Base-by-base conservation (phyloP, 2,329 filamentous ascomycete genomes). In the Arthrobotrys pseudoclavata region DNA sequence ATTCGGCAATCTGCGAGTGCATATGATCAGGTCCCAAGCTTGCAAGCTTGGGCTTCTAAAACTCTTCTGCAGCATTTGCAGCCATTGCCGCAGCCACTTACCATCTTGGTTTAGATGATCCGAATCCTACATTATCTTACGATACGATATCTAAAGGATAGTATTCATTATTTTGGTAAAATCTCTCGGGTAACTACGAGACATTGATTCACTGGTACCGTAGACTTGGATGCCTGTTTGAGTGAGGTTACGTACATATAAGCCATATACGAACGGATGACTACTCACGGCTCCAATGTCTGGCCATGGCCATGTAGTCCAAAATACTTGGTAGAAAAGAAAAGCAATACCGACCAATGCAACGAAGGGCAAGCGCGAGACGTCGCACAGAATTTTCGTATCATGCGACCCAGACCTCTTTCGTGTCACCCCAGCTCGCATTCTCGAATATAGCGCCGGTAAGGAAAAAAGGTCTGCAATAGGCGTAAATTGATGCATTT, bases 1-100 rank as follows among this genome's bases (percentile, higher is more conserved):
- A 42, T 64, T 76, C 72, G 72, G 72, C 66, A 76, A 76, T 76
- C 57, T 76, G 72, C 72, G 72, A 76, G 29, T 40, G 10, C 40
- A 42, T n/a, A n/a, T n/a, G 40, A 42, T 42, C 40, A 55, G 13
- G 13, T 52, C 29, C 55, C 31, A 60, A 60, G 52, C 29, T 37
- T 40, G 2, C 37, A 40, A 40, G 55, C 34, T 42, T 20, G 34
- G 31, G 13, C 55, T 57, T 57, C 52, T 60, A 42, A 60, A 5
- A n/a, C 53, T 26, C 34, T 42, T 26, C 34, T 42, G 55, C 34
- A 60, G 31, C 20, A 26, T 13, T 57, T 42, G 55, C 55, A 60
- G 55, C 55, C 55, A 12, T 60, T 60, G 20, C 37, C 55, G 34
- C 26, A 26, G 20, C 31, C 55, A 60, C 34, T 60, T 34, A 13